Base-by-base conservation (phyloP, 352 stramenopile species). In the Pelagophyceae sp. region DNA sequence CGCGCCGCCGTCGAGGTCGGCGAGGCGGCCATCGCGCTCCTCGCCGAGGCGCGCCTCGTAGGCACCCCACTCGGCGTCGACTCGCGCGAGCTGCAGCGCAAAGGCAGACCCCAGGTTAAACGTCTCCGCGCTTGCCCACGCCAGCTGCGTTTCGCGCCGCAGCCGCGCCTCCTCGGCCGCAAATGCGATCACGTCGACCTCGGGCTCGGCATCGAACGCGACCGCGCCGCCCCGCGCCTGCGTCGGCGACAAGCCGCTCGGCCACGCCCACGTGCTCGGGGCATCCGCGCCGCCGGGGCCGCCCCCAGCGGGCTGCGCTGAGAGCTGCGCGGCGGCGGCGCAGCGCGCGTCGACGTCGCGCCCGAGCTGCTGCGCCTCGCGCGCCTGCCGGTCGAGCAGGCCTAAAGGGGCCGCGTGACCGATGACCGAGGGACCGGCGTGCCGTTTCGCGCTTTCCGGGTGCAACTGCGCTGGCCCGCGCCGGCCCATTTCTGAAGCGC, bases 41-140 rank as follows among this genome's bases (percentile, higher is more conserved):
- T 38, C 38, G 27, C 60, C 35, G 33, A 80, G 75, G 23, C 76
- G 67, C 17, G 71, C 27, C 70, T 80, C 76, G 65, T 80, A 80
- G 15, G 76, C 76, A 17, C 11, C 67, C 76, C 76, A 80, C 69
- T 80, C 76, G 40, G 50, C 69, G 76, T 80, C 65, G 19, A 80
- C 70, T 3, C 76, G 60, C 38, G 69, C 33, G 27, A 78, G 67
- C 69, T 80, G 76, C 33, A 78, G 40, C 3, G 20, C 76, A 70
- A 80, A 80, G 27, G 76, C 60, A 6, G 35, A 25, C 5, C 63
- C 38, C 11, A 80, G 61, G 69, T 80, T 72, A 51, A 77, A 80
- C 20, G 0, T 35, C 70, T 77, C 69, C 19, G 32, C 38, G 0
- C 72, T 69, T 25, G 33, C 40, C 38, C 69, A 80, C 3, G 50